Evolutionary conservation across 306 rosid genomes (phyloP).

Genomic region (Amphicarpaea edgeworthii): DNA sequence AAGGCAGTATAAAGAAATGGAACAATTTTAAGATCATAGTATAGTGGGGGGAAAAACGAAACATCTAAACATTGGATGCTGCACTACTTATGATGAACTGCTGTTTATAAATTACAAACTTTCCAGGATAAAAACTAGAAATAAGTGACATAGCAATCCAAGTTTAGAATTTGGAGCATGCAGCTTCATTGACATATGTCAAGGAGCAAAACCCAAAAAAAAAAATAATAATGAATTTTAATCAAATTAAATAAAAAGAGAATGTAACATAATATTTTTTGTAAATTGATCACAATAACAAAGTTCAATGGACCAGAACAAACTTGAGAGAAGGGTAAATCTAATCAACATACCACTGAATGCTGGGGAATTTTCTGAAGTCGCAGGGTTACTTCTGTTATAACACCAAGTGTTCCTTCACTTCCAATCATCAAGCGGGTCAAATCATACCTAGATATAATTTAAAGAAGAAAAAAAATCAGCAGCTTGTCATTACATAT

Average conservation of each 20-base stretch:
- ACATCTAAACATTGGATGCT: conserved; percentile 33
- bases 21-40: conserved; percentile 6
- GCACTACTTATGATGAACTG: conserved; percentile 14
- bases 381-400: conserved; percentile 88
- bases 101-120: background rate
- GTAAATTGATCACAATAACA: conserved; percentile 30
- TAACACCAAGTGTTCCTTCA: conserved; percentile 95
- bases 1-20: background rate
- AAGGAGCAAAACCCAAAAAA: conserved; percentile 38
- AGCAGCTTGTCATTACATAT: conserved; percentile 32
- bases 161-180: conserved; percentile 18
- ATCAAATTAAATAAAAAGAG: conserved; percentile 7
- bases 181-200: conserved; percentile 18
- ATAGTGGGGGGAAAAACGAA: background rate
- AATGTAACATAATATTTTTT: conserved; percentile 23
- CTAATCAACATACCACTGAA: conserved; percentile 73
- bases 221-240: conserved; percentile 21
- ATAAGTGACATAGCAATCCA: conserved; percentile 25
- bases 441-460: conserved; percentile 78
- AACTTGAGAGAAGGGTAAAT: conserved; percentile 39
- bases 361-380: conserved; percentile 89
- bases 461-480: conserved; percentile 38
- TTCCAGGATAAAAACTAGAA: conserved; percentile 35
- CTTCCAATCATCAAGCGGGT: conserved; percentile 97
- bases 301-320: conserved; percentile 32